Evolutionary conservation across 345 rosid genomes (phyloP).

Genomic region (Kandelia obovata): DNA sequence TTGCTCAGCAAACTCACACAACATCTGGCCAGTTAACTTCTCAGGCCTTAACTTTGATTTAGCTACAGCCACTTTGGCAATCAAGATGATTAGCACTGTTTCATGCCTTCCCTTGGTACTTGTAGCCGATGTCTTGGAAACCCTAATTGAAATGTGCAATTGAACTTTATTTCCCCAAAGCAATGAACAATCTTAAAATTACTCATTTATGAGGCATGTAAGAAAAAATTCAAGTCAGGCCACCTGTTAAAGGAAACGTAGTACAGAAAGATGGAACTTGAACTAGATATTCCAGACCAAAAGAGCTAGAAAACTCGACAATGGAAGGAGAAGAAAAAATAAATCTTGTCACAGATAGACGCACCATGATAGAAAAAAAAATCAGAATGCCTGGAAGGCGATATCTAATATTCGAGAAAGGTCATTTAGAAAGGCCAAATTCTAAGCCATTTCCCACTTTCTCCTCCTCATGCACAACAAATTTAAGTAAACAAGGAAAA

Average conservation of each 20-base stretch:
- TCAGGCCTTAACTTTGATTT: slow-evolving; percentile 31
- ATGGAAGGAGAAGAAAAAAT: not conserved
- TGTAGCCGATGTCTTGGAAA: slow-evolving; percentile 33
- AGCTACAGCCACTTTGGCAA: slow-evolving; percentile 73
- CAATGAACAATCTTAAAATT: no score
- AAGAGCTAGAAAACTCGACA: no score
- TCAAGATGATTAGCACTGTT: slow-evolving; percentile 46
- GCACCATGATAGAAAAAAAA: slow-evolving; percentile 22
- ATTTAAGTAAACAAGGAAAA: not conserved
- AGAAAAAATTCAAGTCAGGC: no score
- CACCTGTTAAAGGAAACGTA: no score
- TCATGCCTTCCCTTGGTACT: slow-evolving; percentile 66
- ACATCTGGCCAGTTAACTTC: slow-evolving; percentile 84
- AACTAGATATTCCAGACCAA: no score
- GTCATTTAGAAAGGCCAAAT: slow-evolving; percentile 36
- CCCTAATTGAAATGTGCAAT: no score
- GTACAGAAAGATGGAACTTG: no score
- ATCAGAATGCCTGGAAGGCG: slow-evolving; percentile 48
- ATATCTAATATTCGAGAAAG: slow-evolving; percentile 35
- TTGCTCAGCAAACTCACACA: slow-evolving; percentile 35
- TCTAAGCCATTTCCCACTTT: slow-evolving; percentile 30
- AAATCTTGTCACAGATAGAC: slow-evolving; percentile 36
- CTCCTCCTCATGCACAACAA: slow-evolving; percentile 31
- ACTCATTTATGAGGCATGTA: no score
- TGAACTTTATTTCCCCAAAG: no score